A percentile compares a stretch with the other conserved stretches of the same genome.
These are phyloP conservation scores for Rhododendron vialii DNA, from an alignment of 148 eudicot genomes.

Conservation along the genomic window DNA sequence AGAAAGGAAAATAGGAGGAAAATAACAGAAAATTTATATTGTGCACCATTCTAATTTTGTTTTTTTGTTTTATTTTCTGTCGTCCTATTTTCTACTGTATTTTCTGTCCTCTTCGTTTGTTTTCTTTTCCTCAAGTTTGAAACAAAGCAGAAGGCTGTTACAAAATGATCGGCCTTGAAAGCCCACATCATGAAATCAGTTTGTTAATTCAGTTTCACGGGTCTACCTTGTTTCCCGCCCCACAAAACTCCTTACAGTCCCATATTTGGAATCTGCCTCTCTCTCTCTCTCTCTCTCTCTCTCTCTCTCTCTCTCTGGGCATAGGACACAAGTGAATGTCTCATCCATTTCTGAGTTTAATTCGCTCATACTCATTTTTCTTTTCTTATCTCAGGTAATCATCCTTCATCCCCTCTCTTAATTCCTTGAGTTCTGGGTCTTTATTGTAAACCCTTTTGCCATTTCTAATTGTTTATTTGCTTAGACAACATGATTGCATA, in stretches of 20 bases:
- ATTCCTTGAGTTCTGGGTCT: background rate
- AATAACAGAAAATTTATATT: no score
- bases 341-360: background rate
- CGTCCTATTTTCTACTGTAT: no score
- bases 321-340: background rate
- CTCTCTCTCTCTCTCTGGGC: background rate
- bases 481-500: background rate
- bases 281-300: background rate
- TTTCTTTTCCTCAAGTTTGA: no score
- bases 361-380: background rate
- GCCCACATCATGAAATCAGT: no score
- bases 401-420: background rate
- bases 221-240: background rate
- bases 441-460: no score
- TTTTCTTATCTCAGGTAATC: slow-evolving; percentile 1
- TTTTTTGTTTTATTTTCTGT: no score
- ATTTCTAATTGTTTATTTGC: background rate
- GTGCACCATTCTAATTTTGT: no score
- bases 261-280: background rate
- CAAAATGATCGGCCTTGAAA: background rate
- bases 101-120: no score
- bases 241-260: background rate
- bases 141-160: background rate
- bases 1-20: no score
- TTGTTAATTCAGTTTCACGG: background rate